Evolutionary conservation across 2,329 filamentous ascomycete genomes (phyloP).

Genomic region (Metarhizium brunneum): DNA sequence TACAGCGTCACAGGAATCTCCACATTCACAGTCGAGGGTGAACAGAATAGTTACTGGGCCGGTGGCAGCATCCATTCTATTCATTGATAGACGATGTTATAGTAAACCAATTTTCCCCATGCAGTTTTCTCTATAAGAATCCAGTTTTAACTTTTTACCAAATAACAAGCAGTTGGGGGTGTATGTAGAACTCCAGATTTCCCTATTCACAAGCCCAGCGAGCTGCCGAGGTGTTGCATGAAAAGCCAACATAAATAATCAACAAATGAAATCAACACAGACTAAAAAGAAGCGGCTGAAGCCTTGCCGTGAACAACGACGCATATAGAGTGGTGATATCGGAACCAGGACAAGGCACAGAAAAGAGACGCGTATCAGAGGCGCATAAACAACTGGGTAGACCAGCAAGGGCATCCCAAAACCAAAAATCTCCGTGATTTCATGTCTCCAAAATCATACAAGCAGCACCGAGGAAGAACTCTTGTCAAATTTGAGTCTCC

Average conservation of each 20-base stretch:
- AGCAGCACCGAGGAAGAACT: not conserved
- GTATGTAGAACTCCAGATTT: constrained; percentile 6
- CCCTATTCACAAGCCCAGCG: not conserved
- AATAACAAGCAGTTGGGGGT: not conserved
- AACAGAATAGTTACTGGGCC: not conserved
- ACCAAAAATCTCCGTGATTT: not conserved
- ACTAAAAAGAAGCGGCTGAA: not conserved
- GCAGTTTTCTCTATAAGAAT: constrained; percentile 5
- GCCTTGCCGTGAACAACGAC: not conserved
- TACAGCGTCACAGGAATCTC: too few species aligned
- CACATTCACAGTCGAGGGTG: not conserved
- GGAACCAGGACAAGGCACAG: not conserved
- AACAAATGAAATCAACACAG: not conserved
- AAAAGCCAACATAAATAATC: not conserved
- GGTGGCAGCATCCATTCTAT: constrained; percentile 10
- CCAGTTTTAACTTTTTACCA: constrained; percentile 8
- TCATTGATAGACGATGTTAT: constrained; percentile 1
- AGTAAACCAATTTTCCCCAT: not conserved
- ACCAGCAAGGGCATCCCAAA: not conserved
- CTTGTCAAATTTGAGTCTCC: not conserved
- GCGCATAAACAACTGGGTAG: not conserved
- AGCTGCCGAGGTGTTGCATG: not conserved
- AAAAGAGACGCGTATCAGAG: not conserved
- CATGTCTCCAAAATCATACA: not conserved
- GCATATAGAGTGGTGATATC: not conserved